A percentile compares a stretch with the other conserved stretches of the same genome.
These are phyloP conservation scores for Megacollybia marginata DNA, from an alignment of 768 basidiomycete species.

Conservation along the genomic window DNA sequence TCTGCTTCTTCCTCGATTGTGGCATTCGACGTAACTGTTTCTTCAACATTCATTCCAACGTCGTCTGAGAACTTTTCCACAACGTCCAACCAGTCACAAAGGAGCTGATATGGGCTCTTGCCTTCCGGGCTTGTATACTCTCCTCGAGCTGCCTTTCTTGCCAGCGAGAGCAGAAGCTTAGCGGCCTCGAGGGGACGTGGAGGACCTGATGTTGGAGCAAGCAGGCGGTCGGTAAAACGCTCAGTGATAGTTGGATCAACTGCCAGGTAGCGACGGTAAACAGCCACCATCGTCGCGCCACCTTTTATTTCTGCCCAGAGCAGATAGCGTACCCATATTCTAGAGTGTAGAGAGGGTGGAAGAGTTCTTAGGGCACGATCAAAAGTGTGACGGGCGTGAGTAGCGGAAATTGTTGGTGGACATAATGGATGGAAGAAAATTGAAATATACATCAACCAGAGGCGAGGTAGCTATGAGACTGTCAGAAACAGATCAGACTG, in stretches of 20 bases:
- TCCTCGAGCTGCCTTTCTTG: conserved; percentile 76
- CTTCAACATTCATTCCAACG: conserved; percentile 81
- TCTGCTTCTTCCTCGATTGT: conserved; percentile 28
- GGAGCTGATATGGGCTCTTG: conserved; percentile 91
- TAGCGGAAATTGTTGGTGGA: conserved; percentile 74
- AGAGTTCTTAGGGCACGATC: conserved; percentile 92
- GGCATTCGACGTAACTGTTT: conserved; percentile 55
- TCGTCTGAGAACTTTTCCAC: conserved; percentile 89
- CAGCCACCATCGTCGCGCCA: conserved; percentile 66
- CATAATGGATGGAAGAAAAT: conserved; percentile 87
- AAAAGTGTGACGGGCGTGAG: conserved; percentile 90
- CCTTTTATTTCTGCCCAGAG: conserved; percentile 85
- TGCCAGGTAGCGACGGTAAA: conserved; percentile 85
- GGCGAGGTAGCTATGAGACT: conserved; percentile 65
- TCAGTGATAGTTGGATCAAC: conserved; percentile 80
- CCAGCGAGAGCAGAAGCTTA: conserved; percentile 79
- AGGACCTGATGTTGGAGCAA: conserved; percentile 44
- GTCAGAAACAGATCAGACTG: conserved; percentile 3
- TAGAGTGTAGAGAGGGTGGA: conserved; percentile 84
- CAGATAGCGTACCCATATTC: conserved; percentile 91
- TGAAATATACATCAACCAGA: conserved; percentile 93
- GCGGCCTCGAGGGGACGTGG: conserved; percentile 89
- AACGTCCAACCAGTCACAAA: conserved; percentile 88
- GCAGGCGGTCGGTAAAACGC: conserved; percentile 62
- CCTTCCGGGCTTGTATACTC: conserved; percentile 84